Base-by-base conservation (phyloP, 306 rosid species). In the Sechiopsis laciniata region DNA sequence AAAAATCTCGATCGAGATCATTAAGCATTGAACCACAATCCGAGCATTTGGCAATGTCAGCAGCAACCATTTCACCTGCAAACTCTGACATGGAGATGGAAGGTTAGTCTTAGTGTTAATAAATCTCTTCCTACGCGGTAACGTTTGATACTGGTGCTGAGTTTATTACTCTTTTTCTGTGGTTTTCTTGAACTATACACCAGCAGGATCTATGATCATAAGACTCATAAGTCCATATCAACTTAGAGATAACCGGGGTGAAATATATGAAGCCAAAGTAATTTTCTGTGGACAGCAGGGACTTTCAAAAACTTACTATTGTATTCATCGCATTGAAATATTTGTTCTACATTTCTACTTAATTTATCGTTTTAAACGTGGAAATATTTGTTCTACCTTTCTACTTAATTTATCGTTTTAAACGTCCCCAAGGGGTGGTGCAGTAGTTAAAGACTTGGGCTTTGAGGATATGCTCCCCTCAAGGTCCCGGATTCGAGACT, bases 11-110 rank as follows among this genome's bases (percentile, higher is more conserved):
- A 67, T 64, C 48, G 19, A 64, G 52, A 68, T 67, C 79, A 76
- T 63, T 55, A 37, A 46, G 53, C 19, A 68, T 40, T 19, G 81
- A 76, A 64, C 46, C 61, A 74, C 72, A 75, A 64, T 85, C 74
- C 17, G 72, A 81, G 69, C 40, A 40, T 59, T 35, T 72, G 70
- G 83, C 71, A 7, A 72, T 40, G 71, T 79, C 86, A 78, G 79
- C 80, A 61, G 78, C 75, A 60, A 67, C 73, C 76, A 58, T 77
- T 59, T 79, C 84, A 57, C 76, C 80, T 81, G 76, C 81, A 35
- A 95, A 90, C 83, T 92, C 98, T 73, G 98, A 92, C 88, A 88
- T 92, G 96, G 98, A 92, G 85, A 92, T 92, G 96, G 97, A 89
- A 85, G 97, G 97, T 91, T 77, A 77, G 91, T 78, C 63, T 70